Base-by-base conservation (phyloP, 2,329 filamentous ascomycete genomes). In the Graphilbum sp. region DNA sequence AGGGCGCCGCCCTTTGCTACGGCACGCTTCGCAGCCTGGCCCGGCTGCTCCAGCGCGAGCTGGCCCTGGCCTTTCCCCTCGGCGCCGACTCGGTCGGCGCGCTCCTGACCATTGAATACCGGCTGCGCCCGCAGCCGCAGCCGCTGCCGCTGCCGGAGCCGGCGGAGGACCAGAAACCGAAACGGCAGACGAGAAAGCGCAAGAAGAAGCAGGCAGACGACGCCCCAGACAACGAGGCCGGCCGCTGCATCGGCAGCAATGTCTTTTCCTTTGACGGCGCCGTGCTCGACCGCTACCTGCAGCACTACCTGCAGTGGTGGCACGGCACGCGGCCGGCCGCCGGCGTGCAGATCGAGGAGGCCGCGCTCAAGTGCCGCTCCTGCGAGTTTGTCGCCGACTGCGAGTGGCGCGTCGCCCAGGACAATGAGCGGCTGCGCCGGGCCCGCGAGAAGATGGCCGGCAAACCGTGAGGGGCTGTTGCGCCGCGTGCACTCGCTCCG, bases 321-420 rank as follows among this genome's bases (percentile, higher is more conserved):
- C 75, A 71, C 29, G 88, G 87, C 1, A 64, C 78, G 47, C 64
- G 86, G 17, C 58, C 69, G 35, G 74, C 85, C 0, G 65, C 67
- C 5, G 87, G 88, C 0, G 87, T 95, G 3, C 67, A 73, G 7
- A 69, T 93, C 8, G 79, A 87, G 51, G 87, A 95, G 48, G 45
- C 43, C 5, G 80, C 84, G 0, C 92, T 80, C 58, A 95, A 95
- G 55, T 95, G 87, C 53, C 62, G 75, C 19, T 72, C 67, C 25
- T 95, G 87, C 52, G 84, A 93, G 47, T 95, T 94, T 56, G 73
- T 69, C 0, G 77, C 82, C 4, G 65, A 63, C 4, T 95, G 87
- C 54, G 66, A 68, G 10, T 95, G 87, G 87, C 66, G 87, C 27
- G 64, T 70, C 47, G 64, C 64, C 12, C 79, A 80, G 56, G 72